A percentile compares a stretch with the other conserved stretches of the same genome.
Conservation (phyloP, 164 flowering plant genomes). For the Liriodendron chinense region DNA sequence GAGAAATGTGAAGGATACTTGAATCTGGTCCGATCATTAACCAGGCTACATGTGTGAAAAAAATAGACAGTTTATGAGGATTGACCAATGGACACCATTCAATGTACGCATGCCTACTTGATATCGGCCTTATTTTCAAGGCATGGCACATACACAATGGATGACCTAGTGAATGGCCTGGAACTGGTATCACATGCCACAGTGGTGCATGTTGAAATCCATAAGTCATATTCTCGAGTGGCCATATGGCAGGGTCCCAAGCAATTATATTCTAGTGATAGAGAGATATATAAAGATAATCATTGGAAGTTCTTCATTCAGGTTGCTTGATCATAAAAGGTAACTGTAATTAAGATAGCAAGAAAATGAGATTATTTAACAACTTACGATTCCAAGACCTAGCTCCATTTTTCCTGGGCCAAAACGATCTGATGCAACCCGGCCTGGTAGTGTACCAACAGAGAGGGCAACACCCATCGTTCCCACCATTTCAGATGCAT, state of each 20-base stretch:
- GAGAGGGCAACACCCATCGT: conserved; percentile 98
- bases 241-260: not conserved
- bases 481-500: conserved; percentile 85
- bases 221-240: not conserved
- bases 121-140: no score
- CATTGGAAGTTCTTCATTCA: not conserved
- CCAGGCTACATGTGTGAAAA: no score
- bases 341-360: not conserved
- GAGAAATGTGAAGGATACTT: no score
- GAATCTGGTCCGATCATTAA: no score
- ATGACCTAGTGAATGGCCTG: no score
- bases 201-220: not conserved
- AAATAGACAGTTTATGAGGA: no score
- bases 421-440: conserved; percentile 73
- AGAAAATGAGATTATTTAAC: not conserved
- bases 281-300: not conserved
- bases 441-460: conserved; percentile 89
- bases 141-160: no score
- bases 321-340: not conserved
- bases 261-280: not conserved
- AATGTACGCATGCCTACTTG: no score
- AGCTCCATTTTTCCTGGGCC: conserved; percentile 97
- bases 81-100: no score
- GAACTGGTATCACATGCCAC: not conserved
- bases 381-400: conserved; percentile 94